A percentile compares a stretch with the other conserved stretches of the same genome.
These are phyloP conservation scores for Boletus sensibilis DNA, from an alignment of 768 basidiomycete genomes.

Conservation along the genomic window DNA sequence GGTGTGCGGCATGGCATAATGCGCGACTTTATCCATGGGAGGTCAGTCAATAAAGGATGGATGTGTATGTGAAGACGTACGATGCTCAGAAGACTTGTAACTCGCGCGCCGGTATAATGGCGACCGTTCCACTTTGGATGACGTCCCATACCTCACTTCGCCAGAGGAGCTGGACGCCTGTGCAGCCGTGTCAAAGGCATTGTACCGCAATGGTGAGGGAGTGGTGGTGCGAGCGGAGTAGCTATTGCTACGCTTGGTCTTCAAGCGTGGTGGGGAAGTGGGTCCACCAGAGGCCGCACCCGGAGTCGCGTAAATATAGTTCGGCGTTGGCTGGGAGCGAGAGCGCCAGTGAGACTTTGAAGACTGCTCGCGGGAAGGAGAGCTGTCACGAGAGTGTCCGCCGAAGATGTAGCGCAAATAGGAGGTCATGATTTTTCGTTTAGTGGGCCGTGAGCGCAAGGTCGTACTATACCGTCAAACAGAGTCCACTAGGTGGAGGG, in stretches of 20 bases:
- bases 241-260: slow-evolving; percentile 42
- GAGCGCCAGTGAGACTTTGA: slow-evolving; percentile 46
- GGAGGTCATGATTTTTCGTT: slow-evolving; percentile 42
- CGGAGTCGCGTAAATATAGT: slow-evolving; percentile 42
- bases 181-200: slow-evolving; percentile 34
- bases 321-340: slow-evolving; percentile 38
- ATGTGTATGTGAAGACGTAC: slow-evolving; percentile 34
- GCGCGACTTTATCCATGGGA: slow-evolving; percentile 21
- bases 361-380: slow-evolving; percentile 25
- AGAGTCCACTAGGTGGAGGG: slow-evolving; percentile 13
- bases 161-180: slow-evolving; percentile 24
- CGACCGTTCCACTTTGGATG: slow-evolving; percentile 33
- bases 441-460: slow-evolving; percentile 15
- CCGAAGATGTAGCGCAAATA: slow-evolving; percentile 51
- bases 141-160: slow-evolving; percentile 34
- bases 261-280: slow-evolving; percentile 36
- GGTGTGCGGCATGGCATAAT: slow-evolving; percentile 32
- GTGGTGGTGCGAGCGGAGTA: slow-evolving; percentile 36
- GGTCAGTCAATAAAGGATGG: not conserved
- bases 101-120: slow-evolving; percentile 43
- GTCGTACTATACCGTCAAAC: slow-evolving; percentile 19
- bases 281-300: slow-evolving; percentile 30
- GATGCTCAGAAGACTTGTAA: slow-evolving; percentile 44
- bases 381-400: slow-evolving; percentile 29
- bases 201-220: slow-evolving; percentile 43